A percentile compares a stretch with the other conserved stretches of the same genome.
Evolutionary conservation across 257 asterid genomes (phyloP).

Genomic region (Gentiana macrophylla): DNA sequence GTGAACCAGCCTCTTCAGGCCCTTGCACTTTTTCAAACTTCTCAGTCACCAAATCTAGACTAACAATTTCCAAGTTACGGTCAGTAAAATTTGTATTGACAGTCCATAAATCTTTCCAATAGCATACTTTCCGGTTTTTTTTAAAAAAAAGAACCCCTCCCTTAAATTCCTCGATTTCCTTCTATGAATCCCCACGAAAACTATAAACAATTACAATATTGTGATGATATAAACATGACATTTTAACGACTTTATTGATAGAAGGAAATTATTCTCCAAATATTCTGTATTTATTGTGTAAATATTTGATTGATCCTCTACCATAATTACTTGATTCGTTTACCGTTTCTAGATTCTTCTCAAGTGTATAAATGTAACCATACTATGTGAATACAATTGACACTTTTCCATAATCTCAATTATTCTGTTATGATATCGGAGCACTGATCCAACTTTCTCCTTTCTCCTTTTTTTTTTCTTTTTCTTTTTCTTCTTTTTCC

Average conservation of each 20-base stretch:
- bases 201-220: conserved; percentile 32
- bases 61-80: conserved; percentile 26
- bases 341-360: too few species aligned
- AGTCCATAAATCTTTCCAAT: conserved; percentile 57
- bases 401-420: too few species aligned
- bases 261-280: too few species aligned
- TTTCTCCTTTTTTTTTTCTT: too few species aligned
- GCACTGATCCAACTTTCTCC: too few species aligned
- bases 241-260: conserved; percentile 26
- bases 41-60: conserved; percentile 10
- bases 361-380: too few species aligned
- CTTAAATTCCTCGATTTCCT: conserved; percentile 16
- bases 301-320: too few species aligned
- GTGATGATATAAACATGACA: conserved; percentile 18
- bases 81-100: not conserved
- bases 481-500: too few species aligned
- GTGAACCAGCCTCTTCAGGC: conserved; percentile 21
- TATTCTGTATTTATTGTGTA: too few species aligned
- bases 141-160: conserved; percentile 16
- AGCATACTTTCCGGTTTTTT: conserved; percentile 23
- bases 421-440: too few species aligned
- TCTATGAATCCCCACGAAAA: conserved; percentile 38
- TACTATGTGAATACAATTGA: too few species aligned
- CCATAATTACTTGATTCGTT: too few species aligned
- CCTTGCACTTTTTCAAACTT: conserved; percentile 20